Conservation (phyloP, 371 early-diverging fungal species). For the Chytridium lagenaria region DNA sequence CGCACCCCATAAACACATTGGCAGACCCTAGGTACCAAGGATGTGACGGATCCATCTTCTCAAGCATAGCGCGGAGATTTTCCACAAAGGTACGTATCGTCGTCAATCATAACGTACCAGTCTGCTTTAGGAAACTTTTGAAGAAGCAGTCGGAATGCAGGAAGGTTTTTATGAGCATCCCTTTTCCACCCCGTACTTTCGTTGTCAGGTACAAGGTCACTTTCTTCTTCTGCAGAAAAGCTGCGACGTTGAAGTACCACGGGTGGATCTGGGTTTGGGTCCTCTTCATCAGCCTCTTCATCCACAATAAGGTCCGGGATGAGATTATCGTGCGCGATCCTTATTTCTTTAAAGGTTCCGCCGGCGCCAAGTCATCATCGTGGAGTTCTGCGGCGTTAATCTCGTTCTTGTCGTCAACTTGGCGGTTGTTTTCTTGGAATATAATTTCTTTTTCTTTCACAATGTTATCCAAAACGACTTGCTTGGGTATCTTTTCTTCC, state of each 20-base stretch:
- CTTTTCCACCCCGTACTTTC: conserved; percentile 51
- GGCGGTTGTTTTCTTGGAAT: no score
- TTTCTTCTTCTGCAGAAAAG: neutral
- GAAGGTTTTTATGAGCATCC: conserved; percentile 62
- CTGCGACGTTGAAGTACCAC: conserved; percentile 35
- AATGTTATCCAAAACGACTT: no score
- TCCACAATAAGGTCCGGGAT: no score
- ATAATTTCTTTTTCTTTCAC: no score
- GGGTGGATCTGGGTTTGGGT: neutral
- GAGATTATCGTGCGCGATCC: no score
- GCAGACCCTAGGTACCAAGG: conserved; percentile 51
- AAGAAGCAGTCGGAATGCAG: conserved; percentile 51
- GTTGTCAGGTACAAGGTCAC: conserved; percentile 37
- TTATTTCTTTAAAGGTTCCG: no score
- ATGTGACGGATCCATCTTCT: conserved; percentile 38
- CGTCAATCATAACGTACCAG: conserved; percentile 65
- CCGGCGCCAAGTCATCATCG: no score
- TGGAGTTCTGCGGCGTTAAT: no score
- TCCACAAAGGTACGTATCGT: conserved; percentile 59
- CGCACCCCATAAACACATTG: conserved; percentile 56
- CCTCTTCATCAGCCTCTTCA: neutral
- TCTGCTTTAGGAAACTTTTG: conserved; percentile 52
- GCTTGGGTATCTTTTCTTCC: no score
- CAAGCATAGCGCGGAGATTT: conserved; percentile 41
- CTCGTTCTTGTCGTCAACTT: no score